Base-by-base conservation (phyloP, 371 early-diverging fungal species). In the Scutellospora calospora region DNA sequence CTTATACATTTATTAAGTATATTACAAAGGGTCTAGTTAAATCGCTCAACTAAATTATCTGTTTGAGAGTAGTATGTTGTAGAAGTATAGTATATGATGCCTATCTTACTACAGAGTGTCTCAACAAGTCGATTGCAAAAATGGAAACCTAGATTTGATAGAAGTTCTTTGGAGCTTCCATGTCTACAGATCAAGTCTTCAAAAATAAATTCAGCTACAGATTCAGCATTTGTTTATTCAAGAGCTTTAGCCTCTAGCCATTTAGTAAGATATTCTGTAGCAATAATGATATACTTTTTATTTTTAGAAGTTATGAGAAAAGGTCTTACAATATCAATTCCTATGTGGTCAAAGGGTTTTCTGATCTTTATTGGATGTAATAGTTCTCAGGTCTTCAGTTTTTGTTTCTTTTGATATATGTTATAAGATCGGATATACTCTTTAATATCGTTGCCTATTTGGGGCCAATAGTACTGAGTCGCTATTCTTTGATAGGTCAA, bases 1-100 rank as follows among this genome's bases (percentile, higher is more conserved):
- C 80, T 81, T 12, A 84, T 35, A 62, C 79, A 90, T n/a, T 31
- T 49, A 4, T 89, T 65, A 0, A 91, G 87, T 45, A 88, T 88
- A 51, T 87, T 86, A 63, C 90, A 87, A 0, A 93, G 60, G 0
- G 85, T 83, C 1, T 83, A 83, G 63, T 91, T 93, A 0, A 84
- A 74, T 0, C 87, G 74, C 69, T 91, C 89, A 0, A 88, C 90
- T 80, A 90, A 89, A 5, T 88, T 88, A 76, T 90, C 88, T 0
- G 89, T 87, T 76, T 91, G 88, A 88, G 65, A 88, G 87, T 72
- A 77, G 87, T 0, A 87, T 76, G 8, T 4, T 31, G n/a, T 14
- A 31, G 1, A 74, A 0, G 31, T 0, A 87, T 38, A 54, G 38
- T 75, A 6, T 1, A 31, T 27, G 14, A 25, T 22, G 16, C 12